Evolutionary conservation across 805 yeast genomes (phyloP), one percentile per base, ranked within the genome.

Genomic region (Dipodascopsis tothii): DNA sequence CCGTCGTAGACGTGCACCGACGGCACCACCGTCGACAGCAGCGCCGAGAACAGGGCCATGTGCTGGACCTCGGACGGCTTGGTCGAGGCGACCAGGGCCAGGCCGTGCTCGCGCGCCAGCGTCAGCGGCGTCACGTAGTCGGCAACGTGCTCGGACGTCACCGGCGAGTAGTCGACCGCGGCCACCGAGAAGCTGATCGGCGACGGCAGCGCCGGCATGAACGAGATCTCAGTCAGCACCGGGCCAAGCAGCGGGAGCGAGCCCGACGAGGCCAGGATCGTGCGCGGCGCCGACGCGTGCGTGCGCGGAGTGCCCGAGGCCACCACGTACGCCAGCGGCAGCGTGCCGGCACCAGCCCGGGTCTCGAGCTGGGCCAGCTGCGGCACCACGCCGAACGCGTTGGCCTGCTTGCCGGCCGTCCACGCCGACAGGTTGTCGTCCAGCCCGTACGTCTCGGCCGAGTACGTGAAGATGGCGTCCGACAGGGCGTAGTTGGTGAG

Each of bases 1-100:
- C 96, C 96, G 62, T 88, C 96, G 60, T 81, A 85, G 50, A 85
- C 69, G 62, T 84, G 80, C 44, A 86, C 60, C 11, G 81, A 72
- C 2, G 94, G 83, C n/a, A 58, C 60, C 21, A 65, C 64, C 35
- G 68, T 55, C 25, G 74, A 69, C 18, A 88, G 66, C 40, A 74
- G 81, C 35, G 79, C 68, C 39, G 86, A 72, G 54, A 85, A 69
- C 33, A 82, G 64, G 19, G 94, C 61, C 41, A 79, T 68, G 50
- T 76, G 77, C 64, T 84, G 90, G 41, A 78, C 74, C 61, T 84
- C 94, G 32, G 71, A 57, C 21, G 71, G 67, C 41, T 71, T 63
- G 25, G 78, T 70, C 3, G 96, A 88, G 4, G 83, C 72, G 34
- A 87, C 68, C 21, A 86, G 81, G 9, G 86, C 80, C 51, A 74